Base-by-base conservation (phyloP, 2,329 filamentous ascomycete genomes). In the Exserohilum turcica region DNA sequence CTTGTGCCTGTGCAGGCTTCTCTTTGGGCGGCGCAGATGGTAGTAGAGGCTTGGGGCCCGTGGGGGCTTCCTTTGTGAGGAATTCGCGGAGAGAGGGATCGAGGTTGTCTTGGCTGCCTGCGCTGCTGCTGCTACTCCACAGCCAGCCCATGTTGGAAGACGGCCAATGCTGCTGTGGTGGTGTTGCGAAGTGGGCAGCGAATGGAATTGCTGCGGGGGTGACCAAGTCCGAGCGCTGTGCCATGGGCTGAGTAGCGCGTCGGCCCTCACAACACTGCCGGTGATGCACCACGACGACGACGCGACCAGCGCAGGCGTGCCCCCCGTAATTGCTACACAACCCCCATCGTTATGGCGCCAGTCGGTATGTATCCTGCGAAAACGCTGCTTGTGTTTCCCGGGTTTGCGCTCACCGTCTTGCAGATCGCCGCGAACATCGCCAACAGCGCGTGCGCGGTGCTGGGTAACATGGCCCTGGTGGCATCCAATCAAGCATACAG, bases 11-110 rank as follows among this genome's bases (percentile, higher is more conserved):
- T 64, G 43, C 51, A 39, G 57, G 48, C 52, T 63, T 68, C 61
- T 78, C 55, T 48, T 60, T 59, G 31, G 64, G 61, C 21, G 64
- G 61, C 21, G 60, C 59, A 18, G 65, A 56, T 12, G 67, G 68
- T 16, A 72, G 58, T 16, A 66, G 47, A 28, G 70, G 71, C 40
- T 62, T 71, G 5, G 89, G 88, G 77, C 90, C 89, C 65, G 88
- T 79, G 28, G 91, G 89, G 21, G 90, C 88, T 79, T 96, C 90
- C 76, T 88, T 86, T 71, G 92, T 82, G 68, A 96, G 86, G 74
- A 92, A 96, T 61, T 93, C 89, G 68, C 89, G 88, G 51, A 96
- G 84, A 60, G 87, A 86, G 33, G 91, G 89, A 70, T 96, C 91
- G 65, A 97, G 86, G 65, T 89, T 87, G 64, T 90, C 85, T 58